These are phyloP conservation scores for Silybum marianum DNA, from an alignment of 129 eudicot genomes.

Conservation along the genomic window DNA sequence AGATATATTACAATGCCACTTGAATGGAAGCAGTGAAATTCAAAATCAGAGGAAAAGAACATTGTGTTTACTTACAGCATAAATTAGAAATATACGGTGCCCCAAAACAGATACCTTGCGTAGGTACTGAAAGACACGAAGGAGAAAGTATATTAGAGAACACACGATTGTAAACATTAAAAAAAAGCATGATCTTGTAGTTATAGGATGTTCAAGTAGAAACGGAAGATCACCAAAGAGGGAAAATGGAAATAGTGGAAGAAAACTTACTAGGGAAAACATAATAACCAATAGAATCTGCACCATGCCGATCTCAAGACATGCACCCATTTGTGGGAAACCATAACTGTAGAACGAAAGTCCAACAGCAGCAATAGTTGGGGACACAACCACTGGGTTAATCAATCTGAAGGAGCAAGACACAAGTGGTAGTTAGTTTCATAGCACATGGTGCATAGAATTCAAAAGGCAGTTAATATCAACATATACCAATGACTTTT, in stretches of 20 bases:
- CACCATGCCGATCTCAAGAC: constrained; percentile 86
- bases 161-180: not conserved
- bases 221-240: not conserved
- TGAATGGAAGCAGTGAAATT: not conserved
- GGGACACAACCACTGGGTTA: constrained; percentile 95
- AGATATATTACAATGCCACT: not conserved
- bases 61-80: constrained; percentile 66
- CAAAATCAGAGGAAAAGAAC: not conserved
- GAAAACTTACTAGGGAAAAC: constrained; percentile 76
- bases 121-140: constrained; percentile 71
- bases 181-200: not conserved
- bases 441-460: not conserved
- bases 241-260: not conserved
- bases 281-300: constrained; percentile 82
- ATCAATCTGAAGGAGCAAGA: constrained; percentile 51
- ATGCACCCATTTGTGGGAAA: constrained; percentile 80
- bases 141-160: constrained; percentile 16
- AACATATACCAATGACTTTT: not conserved
- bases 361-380: constrained; percentile 96
- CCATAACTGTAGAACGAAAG: constrained; percentile 98
- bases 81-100: constrained; percentile 92
- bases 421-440: constrained; percentile 8
- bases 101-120: constrained; percentile 90
- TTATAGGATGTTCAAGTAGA: not conserved
- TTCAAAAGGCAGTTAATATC: not conserved